phyloP scores from a whole-genome alignment of 306 rosid species.

The Cucumis melo region DNA sequence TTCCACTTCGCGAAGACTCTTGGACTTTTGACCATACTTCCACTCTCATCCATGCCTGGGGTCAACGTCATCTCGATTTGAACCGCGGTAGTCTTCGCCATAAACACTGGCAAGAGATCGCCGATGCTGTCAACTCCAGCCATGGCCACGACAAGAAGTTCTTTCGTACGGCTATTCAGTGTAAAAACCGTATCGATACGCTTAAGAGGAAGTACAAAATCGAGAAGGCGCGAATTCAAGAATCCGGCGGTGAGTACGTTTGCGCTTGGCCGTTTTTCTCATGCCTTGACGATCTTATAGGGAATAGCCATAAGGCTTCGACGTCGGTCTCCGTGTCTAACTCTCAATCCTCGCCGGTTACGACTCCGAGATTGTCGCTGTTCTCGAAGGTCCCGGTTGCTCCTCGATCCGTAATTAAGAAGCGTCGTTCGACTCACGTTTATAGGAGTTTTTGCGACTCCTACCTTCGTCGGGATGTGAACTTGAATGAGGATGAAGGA shows the following conservation, averaged over 20 bases:
- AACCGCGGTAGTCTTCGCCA: slow-evolving; percentile 54
- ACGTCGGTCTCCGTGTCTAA: slow-evolving; percentile 17
- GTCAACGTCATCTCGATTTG: slow-evolving; percentile 34
- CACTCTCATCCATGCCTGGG: slow-evolving; percentile 71
- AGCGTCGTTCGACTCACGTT: slow-evolving; percentile 22
- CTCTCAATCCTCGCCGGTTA: slow-evolving; percentile 2
- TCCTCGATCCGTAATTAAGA: slow-evolving; percentile 42
- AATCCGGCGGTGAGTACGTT: slow-evolving; percentile 21
- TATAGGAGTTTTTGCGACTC: slow-evolving; percentile 1
- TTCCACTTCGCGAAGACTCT: slow-evolving; percentile 43
- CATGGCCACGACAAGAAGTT: slow-evolving; percentile 24
- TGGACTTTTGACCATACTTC: slow-evolving; percentile 56
- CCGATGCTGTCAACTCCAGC: slow-evolving; percentile 44
- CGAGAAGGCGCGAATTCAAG: slow-evolving; percentile 49
- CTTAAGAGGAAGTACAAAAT: slow-evolving; percentile 63
- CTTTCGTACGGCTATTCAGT: slow-evolving; percentile 49
- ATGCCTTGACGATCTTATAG: slow-evolving; percentile 37
- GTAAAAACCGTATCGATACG: slow-evolving; percentile 63
- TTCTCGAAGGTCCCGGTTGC: slow-evolving; percentile 31
- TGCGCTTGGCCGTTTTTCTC: slow-evolving; percentile 45
- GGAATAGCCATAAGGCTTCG: slow-evolving; percentile 21
- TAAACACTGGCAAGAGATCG: slow-evolving; percentile 58
- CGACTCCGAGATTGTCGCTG: slow-evolving; percentile 17
- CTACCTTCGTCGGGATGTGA: slow-evolving; percentile 20
- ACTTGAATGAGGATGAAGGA: slow-evolving; percentile 24